phyloP scores from a whole-genome alignment of 768 basidiomycete species.

The Lactarius sp. region DNA sequence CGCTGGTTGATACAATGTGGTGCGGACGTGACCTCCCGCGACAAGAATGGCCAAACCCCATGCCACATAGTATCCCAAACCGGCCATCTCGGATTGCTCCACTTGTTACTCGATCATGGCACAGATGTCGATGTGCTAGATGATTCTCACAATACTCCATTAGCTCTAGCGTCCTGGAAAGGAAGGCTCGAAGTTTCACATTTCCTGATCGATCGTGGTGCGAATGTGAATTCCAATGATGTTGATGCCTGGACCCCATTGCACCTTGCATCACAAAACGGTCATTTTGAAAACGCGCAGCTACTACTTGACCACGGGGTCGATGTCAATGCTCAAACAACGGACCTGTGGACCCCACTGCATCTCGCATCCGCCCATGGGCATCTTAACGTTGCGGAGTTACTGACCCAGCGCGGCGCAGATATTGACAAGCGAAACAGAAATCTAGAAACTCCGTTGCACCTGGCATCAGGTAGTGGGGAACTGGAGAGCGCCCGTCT shows the following conservation, averaged over 20 bases:
- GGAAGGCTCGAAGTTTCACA: not conserved
- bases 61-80: no score
- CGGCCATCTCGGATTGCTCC: no score
- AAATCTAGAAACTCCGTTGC: not conserved
- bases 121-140: no score
- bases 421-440: not conserved
- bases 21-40: no score
- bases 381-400: not conserved
- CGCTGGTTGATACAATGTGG: no score
- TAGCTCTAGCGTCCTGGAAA: not conserved
- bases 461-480: not conserved
- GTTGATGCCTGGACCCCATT: not conserved
- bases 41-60: no score
- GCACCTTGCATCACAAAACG: not conserved
- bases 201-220: not conserved
- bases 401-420: not conserved
- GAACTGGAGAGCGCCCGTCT: not conserved
- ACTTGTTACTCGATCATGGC: no score
- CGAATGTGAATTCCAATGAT: not conserved
- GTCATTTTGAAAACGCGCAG: no score
- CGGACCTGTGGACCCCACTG: not conserved
- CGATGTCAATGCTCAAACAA: not conserved
- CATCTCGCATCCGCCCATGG: not conserved
- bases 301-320: no score
- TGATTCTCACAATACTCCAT: not conserved